Evolutionary conservation across 331 rosid genomes (phyloP).

Genomic region (Quercus phellos): DNA sequence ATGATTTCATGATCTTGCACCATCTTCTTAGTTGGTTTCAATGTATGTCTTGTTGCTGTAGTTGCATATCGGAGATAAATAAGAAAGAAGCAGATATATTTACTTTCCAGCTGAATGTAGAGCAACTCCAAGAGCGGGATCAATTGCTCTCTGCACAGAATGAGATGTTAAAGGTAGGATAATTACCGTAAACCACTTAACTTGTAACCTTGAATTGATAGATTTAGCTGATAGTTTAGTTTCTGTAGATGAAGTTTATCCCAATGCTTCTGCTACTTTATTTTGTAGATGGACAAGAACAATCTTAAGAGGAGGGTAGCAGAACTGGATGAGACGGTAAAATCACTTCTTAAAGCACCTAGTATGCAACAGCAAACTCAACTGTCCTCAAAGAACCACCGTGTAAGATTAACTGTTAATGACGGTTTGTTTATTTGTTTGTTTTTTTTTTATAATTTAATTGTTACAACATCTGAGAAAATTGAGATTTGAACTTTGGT

Average conservation of each 20-base stretch:
- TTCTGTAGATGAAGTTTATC: neutral
- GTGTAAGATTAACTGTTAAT: too few relatives aligned
- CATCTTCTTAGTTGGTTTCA: constrained; percentile 12
- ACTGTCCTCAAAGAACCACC: constrained; percentile 33
- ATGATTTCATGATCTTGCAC: neutral
- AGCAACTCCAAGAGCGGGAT: constrained; percentile 72
- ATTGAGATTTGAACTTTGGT: too few relatives aligned
- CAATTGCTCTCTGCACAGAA: constrained; percentile 80
- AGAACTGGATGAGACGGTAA: constrained; percentile 79
- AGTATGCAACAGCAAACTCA: constrained; percentile 29
- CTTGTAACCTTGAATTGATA: neutral
- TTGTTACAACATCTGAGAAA: too few relatives aligned
- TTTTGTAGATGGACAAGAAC: constrained; percentile 66
- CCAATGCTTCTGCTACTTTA: too few relatives aligned
- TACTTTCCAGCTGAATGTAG: constrained; percentile 48
- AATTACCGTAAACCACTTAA: neutral
- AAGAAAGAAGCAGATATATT: constrained; percentile 56
- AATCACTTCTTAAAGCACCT: constrained; percentile 40
- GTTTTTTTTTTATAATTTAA: too few relatives aligned
- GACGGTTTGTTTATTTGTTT: constrained; percentile 31
- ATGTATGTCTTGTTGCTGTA: constrained; percentile 31
- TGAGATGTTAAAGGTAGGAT: constrained; percentile 74
- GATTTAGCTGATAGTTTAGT: neutral
- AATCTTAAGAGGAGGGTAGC: constrained; percentile 57
- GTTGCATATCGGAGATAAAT: constrained; percentile 54